These are phyloP conservation scores for Chalciporus sphaerocephalus DNA, from an alignment of 768 basidiomycete genomes.

Conservation along the genomic window DNA sequence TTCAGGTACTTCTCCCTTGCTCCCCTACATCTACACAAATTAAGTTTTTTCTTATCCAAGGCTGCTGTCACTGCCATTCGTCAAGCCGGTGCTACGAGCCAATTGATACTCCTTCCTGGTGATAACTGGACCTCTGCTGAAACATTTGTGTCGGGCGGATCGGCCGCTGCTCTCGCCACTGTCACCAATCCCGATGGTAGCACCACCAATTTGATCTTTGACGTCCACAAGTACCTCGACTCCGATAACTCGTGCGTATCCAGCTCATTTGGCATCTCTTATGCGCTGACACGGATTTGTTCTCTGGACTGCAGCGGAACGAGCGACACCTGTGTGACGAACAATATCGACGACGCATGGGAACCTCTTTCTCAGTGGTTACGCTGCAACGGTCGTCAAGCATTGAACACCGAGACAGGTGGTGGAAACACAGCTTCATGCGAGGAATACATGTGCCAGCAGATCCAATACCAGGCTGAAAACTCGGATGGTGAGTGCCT, in stretches of 20 bases:
- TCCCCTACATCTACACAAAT: not conserved
- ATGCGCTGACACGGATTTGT: too few relatives aligned
- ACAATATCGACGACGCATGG: conserved; percentile 31
- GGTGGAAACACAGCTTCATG: conserved; percentile 50
- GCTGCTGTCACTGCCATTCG: conserved; percentile 15
- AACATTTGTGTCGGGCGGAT: conserved; percentile 8
- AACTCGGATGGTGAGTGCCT: conserved; percentile 14
- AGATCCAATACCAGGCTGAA: conserved; percentile 7
- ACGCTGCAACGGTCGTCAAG: conserved; percentile 45
- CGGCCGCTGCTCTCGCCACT: conserved; percentile 4
- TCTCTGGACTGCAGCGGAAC: too few relatives aligned
- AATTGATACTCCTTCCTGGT: conserved; percentile 12
- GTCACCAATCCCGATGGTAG: conserved; percentile 11
- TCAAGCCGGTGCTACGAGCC: conserved; percentile 5
- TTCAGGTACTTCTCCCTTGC: conserved; percentile 3
- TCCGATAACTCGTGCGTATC: conserved; percentile 9
- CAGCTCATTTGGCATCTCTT: not conserved
- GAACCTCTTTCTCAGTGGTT: conserved; percentile 44
- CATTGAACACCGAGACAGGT: conserved; percentile 55
- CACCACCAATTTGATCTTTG: conserved; percentile 7
- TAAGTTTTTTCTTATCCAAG: not conserved
- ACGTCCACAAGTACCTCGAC: conserved; percentile 15
- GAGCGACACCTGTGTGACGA: conserved; percentile 1
- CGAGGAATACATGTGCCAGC: conserved; percentile 26
- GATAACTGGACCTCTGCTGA: conserved; percentile 5